Evolutionary conservation across 257 asterid species (phyloP), one percentile per base, ranked within the genome.

Genomic region (Rehmannia glutinosa): DNA sequence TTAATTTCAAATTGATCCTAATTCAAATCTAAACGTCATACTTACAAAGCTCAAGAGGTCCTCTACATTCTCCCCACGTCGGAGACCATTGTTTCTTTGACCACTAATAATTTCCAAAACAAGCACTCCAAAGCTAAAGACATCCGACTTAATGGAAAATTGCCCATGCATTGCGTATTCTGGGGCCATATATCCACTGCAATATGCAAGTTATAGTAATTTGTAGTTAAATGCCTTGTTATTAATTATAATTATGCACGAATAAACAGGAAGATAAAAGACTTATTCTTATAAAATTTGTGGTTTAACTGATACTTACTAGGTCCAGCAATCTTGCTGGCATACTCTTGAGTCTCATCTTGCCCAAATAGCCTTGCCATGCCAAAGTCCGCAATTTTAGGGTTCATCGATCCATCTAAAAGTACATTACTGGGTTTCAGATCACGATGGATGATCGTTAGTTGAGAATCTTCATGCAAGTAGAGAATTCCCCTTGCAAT

Each of bases 331-430:
- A 84, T 73, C 52, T 42, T 71, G 17, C 33, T 62, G 10, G 87
- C 77, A 6, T 61, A 71, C 46, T 30, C 86, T 13, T 66, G 77
- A 69, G 79, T 78, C 57, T 80, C 74, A 30, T 78, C 81, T 3
- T 25, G 66, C 2, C 8, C 60, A 56, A 73, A 82, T n/a, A 82
- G 30, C 68, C 78, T 73, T 6, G 87, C 86, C 78, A 80, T 69
- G 7, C 87, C 91, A 73, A 84, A 84, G 64, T 84, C 91, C 30
- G 83, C 69, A 5, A 84, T 84, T 75, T 82, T 84, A 0, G 86
- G 75, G 21, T 77, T 77, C 86, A 82, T 75, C 0, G 82, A 76
- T 10, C 46, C 78, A 36, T 80, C 86, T 46, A 82, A 38, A 8
- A 82, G 78, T 33, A 82, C 23, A 65, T 82, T 84, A 25, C 81